Percentiles rank a stretch among this genome's conserved stretches.
phyloP scores from a whole-genome alignment of 345 rosid genomes.

The Conringia planisiliqua region DNA sequence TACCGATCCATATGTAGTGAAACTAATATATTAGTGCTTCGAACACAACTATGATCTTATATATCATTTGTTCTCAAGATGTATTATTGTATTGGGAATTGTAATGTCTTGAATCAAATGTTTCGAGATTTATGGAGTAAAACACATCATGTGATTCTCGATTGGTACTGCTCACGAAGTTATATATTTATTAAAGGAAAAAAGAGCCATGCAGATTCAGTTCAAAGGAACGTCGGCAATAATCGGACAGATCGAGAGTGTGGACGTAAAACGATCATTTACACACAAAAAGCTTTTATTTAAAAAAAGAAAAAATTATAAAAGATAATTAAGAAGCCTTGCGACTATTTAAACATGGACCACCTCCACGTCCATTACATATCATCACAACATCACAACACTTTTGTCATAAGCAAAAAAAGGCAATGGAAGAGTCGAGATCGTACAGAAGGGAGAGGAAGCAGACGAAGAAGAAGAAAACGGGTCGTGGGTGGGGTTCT shows the following conservation, averaged over 20 bases:
- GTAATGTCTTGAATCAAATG: neutral
- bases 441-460: slow-evolving; percentile 19
- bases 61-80: neutral
- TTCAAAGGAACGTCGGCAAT: neutral
- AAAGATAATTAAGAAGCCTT: too few species aligned
- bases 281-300: too few species aligned
- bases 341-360: too few species aligned
- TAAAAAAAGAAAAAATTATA: too few species aligned
- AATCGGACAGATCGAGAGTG: neutral
- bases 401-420: neutral
- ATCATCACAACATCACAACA: too few species aligned
- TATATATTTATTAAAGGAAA: neutral
- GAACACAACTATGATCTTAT: neutral
- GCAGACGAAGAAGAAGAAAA: slow-evolving; percentile 22
- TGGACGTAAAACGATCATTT: too few species aligned
- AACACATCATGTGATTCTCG: neutral
- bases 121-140: neutral
- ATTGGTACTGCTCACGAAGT: neutral
- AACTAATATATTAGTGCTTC: neutral
- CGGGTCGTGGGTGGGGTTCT: neutral
- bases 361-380: too few species aligned
- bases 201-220: neutral
- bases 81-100: neutral
- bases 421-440: slow-evolving; percentile 11
- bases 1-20: neutral